A percentile compares a stretch with the other conserved stretches of the same genome.
Conservation (phyloP, 108 stramenopile genomes). For the Phaeodactylum tricornutum region DNA sequence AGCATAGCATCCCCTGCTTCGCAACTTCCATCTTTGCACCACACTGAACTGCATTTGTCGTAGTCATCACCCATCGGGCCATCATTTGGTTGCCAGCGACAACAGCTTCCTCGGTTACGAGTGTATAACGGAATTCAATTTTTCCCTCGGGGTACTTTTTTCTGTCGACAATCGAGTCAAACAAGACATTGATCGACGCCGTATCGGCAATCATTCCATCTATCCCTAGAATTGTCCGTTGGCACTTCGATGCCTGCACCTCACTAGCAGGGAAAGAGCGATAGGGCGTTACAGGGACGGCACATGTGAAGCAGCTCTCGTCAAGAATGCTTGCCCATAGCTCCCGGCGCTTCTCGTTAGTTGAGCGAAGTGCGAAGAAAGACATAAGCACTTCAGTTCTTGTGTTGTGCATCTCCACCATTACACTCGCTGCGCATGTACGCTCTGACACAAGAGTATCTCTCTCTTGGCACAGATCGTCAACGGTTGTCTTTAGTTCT, state of each 20-base stretch:
- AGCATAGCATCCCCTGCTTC: conserved; percentile 90
- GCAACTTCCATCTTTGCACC: conserved; percentile 76
- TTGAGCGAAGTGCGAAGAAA: conserved; percentile 67
- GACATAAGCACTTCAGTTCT: conserved; percentile 76
- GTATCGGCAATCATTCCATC: conserved; percentile 93
- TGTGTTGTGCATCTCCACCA: conserved; percentile 75
- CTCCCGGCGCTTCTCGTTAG: conserved; percentile 62
- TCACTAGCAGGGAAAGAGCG: conserved; percentile 88
- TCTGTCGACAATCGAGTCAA: conserved; percentile 74
- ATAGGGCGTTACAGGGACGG: conserved; percentile 88
- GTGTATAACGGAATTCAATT: conserved; percentile 79
- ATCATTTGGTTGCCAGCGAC: conserved; percentile 87
- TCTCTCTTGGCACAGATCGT: conserved; percentile 76
- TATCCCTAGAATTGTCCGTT: conserved; percentile 86
- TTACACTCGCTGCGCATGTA: conserved; percentile 51
- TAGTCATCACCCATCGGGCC: conserved; percentile 90
- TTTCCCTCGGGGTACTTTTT: conserved; percentile 51
- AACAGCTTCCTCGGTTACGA: conserved; percentile 82
- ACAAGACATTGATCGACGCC: conserved; percentile 74
- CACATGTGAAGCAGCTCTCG: conserved; percentile 77
- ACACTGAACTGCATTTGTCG: conserved; percentile 74
- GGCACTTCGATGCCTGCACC: conserved; percentile 82
- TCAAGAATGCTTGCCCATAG: conserved; percentile 82
- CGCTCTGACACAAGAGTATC: conserved; percentile 71
- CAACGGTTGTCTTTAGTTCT: conserved; percentile 84